Conservation (phyloP, 1,284 basidiomycete genomes). For the Schizopora paradoxa region DNA sequence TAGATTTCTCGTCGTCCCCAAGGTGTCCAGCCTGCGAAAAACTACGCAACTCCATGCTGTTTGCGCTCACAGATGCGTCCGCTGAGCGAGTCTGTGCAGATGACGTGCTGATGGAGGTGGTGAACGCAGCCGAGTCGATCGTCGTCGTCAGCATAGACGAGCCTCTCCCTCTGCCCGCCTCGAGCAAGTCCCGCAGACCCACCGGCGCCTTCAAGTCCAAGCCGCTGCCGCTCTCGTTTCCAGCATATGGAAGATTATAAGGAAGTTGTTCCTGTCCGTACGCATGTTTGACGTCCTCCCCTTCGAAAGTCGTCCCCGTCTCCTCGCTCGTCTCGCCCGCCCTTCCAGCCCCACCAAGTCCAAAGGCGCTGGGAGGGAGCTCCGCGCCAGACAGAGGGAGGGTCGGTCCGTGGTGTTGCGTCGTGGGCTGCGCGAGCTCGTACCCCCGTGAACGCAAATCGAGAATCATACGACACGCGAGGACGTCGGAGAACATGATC, state of each 20-base stretch:
- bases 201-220: background rate
- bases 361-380: background rate
- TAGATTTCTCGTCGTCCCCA: slow-evolving; percentile 2
- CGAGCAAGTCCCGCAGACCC: background rate
- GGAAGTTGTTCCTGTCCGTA: background rate
- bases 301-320: too few species aligned
- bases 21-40: background rate
- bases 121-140: slow-evolving; percentile 10
- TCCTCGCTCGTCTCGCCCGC: too few species aligned
- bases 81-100: too few species aligned
- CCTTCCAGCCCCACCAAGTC: too few species aligned
- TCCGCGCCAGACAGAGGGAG: slow-evolving; percentile 5
- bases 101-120: background rate
- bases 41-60: slow-evolving; percentile 3
- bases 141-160: slow-evolving; percentile 8
- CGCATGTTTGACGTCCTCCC: slow-evolving; percentile 1
- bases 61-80: too few species aligned
- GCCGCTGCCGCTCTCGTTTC: background rate
- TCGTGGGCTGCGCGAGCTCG: slow-evolving; percentile 14
- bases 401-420: slow-evolving; percentile 2
- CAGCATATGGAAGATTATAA: background rate
- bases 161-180: background rate
- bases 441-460: slow-evolving; percentile 70
- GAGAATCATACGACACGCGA: slow-evolving; percentile 75
- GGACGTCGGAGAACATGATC: slow-evolving; percentile 75